Base-by-base conservation (phyloP, 202 grass and related monocot genomes). In the Zoysia matrella region DNA sequence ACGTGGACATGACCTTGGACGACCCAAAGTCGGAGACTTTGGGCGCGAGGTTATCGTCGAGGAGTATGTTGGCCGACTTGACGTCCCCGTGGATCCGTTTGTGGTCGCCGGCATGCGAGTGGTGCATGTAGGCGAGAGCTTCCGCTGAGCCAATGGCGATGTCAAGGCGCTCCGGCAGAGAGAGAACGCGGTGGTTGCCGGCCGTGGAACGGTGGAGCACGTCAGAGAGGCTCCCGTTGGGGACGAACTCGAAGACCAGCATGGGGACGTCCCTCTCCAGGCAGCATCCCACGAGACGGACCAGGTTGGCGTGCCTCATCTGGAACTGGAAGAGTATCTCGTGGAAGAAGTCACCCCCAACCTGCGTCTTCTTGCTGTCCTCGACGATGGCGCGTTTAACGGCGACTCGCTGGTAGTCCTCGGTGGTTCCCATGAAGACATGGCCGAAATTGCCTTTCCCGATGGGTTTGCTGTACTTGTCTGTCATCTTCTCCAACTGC, bases 1-100 rank as follows among this genome's bases (percentile, higher is more conserved):
- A n/a, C 0, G 30, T 36, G 30, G 78, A 77, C 7, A 77, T 0
- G 0, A 72, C 42, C 44, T 47, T 82, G 2, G 79, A 82, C 0
- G 60, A 66, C 5, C 85, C 79, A 0, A 87, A 87, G 30, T 87
- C 85, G 0, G 79, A 82, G 14, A 82, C 57, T 42, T 87, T 87
- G 2, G 85, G 79, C 1, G 1, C 0, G 0, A 77, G 53, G 5
- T 72, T 41, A 0, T 51, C 14, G 0, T 65, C 85, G 0, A 87
- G 42, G 0, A 87, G 73, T 0, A 87, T 82, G 73, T 87, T 87
- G 0, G 6, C 65, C 0, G 84, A 64, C 11, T 87, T 87, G 6
- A 87, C 56, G 1, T 80, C 78, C 0, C 78, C 66, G 10, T 82
- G 79, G 3, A 82, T 8, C 2, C 7, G 60, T 12, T 44, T 16